Base-by-base conservation (phyloP, 2,329 filamentous ascomycete species). In the Alternaria longipes region DNA sequence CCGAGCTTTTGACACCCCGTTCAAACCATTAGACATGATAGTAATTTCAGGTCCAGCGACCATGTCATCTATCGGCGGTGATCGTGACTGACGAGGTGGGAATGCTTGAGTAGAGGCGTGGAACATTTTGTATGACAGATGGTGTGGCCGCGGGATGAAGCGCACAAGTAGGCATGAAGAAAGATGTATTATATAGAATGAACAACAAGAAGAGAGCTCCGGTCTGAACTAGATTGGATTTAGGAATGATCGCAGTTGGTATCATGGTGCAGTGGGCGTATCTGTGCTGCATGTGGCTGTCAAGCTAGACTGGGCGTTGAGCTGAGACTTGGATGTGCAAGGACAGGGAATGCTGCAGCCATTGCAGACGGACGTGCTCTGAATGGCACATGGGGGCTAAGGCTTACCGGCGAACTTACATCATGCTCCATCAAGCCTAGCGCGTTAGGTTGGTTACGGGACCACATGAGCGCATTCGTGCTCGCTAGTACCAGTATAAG, bases 121-220 rank as follows among this genome's bases (percentile, higher is more conserved):
- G 54, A 78, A 74, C 73, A 77, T 78, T 53, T 56, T 68, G 54
- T 62, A 50, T 62, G 32, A 50, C 22, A 57, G 53, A 50, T 54
- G 44, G 47, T 57, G 62, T 56, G 59, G 62, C 52, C 36, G 64
- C 61, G 58, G 50, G 54, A 57, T 68, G 58, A 54, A 59, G 59
- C 47, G 38, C 51, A 36, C 51, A 50, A 59, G 64, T 53, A 61
- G 62, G 56, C n/a, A 64, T 59, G 71, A 63, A 64, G 60, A 66
- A 59, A 46, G 55, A 52, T 64, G 59, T 60, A 55, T 70, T 77
- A 77, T 78, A 78, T 78, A 77, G 68, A 67, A 61, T 49, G 53
- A 47, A 64, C 53, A 55, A 44, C 47, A 57, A 66, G 60, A 50
- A 50, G 61, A 65, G 57, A 65, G 63, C 63, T 67, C 50, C 47